Evolutionary conservation across 805 yeast genomes (phyloP).

Genomic region (Phaffomyces opuntiae): DNA sequence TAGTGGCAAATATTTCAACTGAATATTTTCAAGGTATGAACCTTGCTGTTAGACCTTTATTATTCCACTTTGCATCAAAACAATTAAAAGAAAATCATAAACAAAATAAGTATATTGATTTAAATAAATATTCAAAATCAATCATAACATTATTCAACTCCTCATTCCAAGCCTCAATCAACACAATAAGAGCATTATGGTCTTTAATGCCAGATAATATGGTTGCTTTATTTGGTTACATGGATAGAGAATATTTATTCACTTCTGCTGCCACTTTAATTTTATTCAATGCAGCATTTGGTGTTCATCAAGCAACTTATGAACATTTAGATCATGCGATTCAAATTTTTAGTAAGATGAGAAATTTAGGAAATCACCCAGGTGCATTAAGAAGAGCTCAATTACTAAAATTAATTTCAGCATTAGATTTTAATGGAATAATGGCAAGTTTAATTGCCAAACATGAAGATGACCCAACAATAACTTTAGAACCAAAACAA

Average conservation of each 20-base stretch:
- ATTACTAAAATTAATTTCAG: constrained; percentile 52
- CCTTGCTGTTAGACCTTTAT: constrained; percentile 67
- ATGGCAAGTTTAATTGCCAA: constrained; percentile 50
- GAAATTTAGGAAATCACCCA: constrained; percentile 71
- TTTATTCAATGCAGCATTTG: constrained; percentile 72
- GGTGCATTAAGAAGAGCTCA: constrained; percentile 73
- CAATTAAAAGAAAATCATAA: constrained; percentile 46
- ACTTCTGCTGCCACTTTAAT: constrained; percentile 71
- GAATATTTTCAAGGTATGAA: constrained; percentile 81
- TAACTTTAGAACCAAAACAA: not conserved
- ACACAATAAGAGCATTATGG: constrained; percentile 69
- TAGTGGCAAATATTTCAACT: constrained; percentile 69
- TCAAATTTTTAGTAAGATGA: constrained; percentile 64
- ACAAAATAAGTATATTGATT: constrained; percentile 49
- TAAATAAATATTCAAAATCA: constrained; percentile 60
- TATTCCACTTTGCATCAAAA: constrained; percentile 68
- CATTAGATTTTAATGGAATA: constrained; percentile 61
- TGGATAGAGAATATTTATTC: constrained; percentile 78
- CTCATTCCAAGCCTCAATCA: constrained; percentile 74
- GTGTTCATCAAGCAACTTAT: constrained; percentile 69
- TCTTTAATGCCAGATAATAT: constrained; percentile 66
- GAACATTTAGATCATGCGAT: constrained; percentile 70
- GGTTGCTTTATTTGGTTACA: constrained; percentile 83
- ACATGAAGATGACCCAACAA: constrained; percentile 38
- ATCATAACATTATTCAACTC: constrained; percentile 66